Percentiles rank a stretch among this genome's conserved stretches.
Conservation (phyloP, 345 rosid species). For the Citrus reticulata region DNA sequence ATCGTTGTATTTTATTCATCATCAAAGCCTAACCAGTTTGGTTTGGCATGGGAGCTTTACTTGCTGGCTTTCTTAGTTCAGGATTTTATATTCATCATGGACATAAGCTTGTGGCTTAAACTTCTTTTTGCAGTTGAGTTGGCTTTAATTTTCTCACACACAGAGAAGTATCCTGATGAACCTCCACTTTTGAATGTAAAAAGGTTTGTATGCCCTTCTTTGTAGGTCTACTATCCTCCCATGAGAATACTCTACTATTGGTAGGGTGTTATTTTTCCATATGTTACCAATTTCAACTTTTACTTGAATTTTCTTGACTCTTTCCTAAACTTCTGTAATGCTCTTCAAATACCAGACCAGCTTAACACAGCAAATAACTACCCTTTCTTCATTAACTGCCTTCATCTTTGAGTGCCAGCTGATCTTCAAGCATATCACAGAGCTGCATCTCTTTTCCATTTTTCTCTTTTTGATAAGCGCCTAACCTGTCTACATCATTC, state of each 20-base stretch:
- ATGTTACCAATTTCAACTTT: background rate
- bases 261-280: background rate
- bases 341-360: background rate
- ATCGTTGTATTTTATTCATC: background rate
- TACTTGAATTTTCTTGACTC: background rate
- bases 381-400: background rate
- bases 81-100: slow-evolving; percentile 4
- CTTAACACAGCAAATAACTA: background rate
- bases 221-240: background rate
- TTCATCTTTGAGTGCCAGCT: background rate
- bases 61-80: background rate
- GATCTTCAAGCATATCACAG: background rate
- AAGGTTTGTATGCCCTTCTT: slow-evolving; percentile 43
- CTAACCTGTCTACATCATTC: background rate
- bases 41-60: background rate
- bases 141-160: slow-evolving; percentile 84
- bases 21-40: background rate
- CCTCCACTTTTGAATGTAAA: slow-evolving; percentile 73
- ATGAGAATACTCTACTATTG: background rate
- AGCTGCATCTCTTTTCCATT: background rate
- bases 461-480: background rate
- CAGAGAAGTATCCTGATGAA: slow-evolving; percentile 87
- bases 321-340: background rate
- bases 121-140: slow-evolving; percentile 69
- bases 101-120: slow-evolving; percentile 14